Evolutionary conservation across 768 basidiomycete genomes (phyloP).

Genomic region (Hygrocybe coccinea): DNA sequence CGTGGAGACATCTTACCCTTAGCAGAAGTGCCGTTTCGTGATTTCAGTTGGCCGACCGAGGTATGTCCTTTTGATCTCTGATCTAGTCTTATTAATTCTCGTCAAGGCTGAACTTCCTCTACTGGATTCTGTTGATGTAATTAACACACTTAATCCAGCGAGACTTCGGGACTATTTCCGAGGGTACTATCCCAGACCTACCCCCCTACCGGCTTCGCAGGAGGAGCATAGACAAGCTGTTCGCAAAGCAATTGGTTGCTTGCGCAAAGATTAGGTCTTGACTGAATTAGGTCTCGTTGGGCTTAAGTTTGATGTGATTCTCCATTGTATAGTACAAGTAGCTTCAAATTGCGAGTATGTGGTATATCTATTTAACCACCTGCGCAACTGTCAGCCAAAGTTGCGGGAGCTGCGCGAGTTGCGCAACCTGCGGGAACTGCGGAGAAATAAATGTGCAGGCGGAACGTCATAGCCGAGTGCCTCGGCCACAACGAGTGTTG

Average conservation of each 20-base stretch:
- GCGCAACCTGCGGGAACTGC: too few relatives aligned
- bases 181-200: not conserved
- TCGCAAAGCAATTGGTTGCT: not conserved
- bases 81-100: not conserved
- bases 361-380: too few relatives aligned
- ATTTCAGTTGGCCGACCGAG: too few relatives aligned
- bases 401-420: too few relatives aligned
- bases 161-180: not conserved
- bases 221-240: not conserved
- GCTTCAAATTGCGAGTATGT: too few relatives aligned
- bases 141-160: not conserved
- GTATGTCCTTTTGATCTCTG: not conserved
- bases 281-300: too few relatives aligned
- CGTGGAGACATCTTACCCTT: not conserved
- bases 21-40: not conserved
- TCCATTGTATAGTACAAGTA: too few relatives aligned
- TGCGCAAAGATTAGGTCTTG: not conserved
- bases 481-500: constrained; percentile 66
- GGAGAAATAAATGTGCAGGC: too few relatives aligned
- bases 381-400: too few relatives aligned
- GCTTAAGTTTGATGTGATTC: too few relatives aligned
- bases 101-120: not conserved
- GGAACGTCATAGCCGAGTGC: too few relatives aligned
- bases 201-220: not conserved
- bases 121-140: not conserved